Conservation (phyloP, 2,329 filamentous ascomycete species). For the Talaromyces sp. region DNA sequence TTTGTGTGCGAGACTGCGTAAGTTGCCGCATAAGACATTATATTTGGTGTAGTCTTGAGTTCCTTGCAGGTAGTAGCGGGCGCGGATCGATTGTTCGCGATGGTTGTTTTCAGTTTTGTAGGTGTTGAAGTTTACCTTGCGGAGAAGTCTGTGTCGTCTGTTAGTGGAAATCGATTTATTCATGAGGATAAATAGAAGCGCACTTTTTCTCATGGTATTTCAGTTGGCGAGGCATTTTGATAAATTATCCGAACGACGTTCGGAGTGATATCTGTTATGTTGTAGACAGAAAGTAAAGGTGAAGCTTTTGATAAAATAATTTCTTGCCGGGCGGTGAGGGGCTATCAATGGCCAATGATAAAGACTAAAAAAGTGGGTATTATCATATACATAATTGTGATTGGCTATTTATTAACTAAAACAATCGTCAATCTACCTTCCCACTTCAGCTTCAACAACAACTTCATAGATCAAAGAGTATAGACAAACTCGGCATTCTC, state of each 20-base stretch:
- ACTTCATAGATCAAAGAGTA: constrained; percentile 40
- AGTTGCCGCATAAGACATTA: constrained; percentile 68
- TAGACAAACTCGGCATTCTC: constrained; percentile 66
- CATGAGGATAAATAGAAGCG: constrained; percentile 18
- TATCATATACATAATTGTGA: background rate
- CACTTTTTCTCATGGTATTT: constrained; percentile 93
- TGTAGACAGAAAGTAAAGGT: background rate
- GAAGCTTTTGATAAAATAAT: constrained; percentile 8
- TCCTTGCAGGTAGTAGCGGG: constrained; percentile 88
- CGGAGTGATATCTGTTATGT: background rate
- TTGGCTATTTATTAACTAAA: background rate
- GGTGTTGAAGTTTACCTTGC: constrained; percentile 89
- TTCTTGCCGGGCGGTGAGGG: constrained; percentile 10
- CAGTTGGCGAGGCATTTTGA: constrained; percentile 85
- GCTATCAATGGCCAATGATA: background rate
- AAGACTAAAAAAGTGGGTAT: background rate
- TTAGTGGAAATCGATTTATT: background rate
- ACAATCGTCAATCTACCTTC: background rate
- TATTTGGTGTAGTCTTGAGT: constrained; percentile 76
- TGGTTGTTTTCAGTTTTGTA: constrained; percentile 88
- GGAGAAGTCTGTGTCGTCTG: constrained; percentile 57
- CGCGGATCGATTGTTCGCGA: constrained; percentile 73
- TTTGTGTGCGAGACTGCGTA: constrained; percentile 84
- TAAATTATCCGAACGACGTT: background rate
- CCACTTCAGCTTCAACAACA: background rate